Percentiles rank a stretch among this genome's conserved stretches.
These are phyloP conservation scores for Cryptosporidium andersoni DNA, from an alignment of 169 alveolate species.

Conservation along the genomic window DNA sequence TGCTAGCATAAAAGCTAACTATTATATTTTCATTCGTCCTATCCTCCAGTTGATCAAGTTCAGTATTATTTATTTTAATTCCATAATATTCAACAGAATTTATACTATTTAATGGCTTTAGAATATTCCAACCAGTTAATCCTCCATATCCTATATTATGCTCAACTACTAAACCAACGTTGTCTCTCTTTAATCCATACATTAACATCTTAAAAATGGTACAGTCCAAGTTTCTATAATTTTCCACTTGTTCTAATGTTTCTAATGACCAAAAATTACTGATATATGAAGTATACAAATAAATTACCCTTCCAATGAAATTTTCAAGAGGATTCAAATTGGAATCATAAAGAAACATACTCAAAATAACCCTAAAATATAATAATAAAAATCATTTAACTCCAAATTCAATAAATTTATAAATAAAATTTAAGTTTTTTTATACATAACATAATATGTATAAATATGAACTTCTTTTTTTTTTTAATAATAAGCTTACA, in stretches of 20 bases:
- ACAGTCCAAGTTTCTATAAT: conserved; percentile 12
- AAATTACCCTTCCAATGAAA: conserved; percentile 17
- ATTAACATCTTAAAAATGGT: neutral
- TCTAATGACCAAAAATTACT: conserved; percentile 1
- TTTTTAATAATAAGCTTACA: neutral
- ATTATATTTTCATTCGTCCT: conserved; percentile 12
- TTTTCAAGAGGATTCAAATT: conserved; percentile 3
- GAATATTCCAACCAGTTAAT: conserved; percentile 13
- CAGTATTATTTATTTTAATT: conserved; percentile 8
- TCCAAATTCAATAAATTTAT: too few species aligned
- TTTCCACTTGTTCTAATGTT: conserved; percentile 17
- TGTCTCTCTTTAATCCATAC: conserved; percentile 11
- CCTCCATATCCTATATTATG: conserved; percentile 57
- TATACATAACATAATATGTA: too few species aligned
- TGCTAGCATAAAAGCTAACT: conserved; percentile 20
- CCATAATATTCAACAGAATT: conserved; percentile 6
- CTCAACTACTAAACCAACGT: conserved; percentile 25
- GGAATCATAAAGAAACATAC: neutral
- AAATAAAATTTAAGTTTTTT: too few species aligned
- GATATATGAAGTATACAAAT: conserved; percentile 14
- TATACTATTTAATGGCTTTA: neutral
- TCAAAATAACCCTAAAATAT: conserved; percentile 4
- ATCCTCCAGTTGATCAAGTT: conserved; percentile 4
- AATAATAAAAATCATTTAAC: neutral
- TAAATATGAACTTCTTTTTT: neutral